Base-by-base conservation (phyloP, 2,329 filamentous ascomycete species). In the Stagonosporopsis rhizophila region DNA sequence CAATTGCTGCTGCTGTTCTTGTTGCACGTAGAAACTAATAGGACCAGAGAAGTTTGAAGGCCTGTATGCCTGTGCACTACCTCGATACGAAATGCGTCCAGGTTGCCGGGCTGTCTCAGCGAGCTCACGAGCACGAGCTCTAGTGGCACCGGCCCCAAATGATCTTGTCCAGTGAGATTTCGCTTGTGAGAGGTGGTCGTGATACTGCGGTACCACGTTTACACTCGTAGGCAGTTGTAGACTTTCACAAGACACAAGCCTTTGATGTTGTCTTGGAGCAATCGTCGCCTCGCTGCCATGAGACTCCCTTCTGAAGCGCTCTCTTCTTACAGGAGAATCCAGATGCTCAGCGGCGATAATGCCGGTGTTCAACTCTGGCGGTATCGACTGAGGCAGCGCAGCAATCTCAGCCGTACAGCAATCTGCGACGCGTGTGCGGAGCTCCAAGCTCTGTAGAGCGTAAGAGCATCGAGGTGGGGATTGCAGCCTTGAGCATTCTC, bases 11-110 rank as follows among this genome's bases (percentile, higher is more conserved):
- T 58, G 59, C 23, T 61, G 56, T 40, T 56, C 64, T 53, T 74
- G 73, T 41, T 66, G 66, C 46, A 68, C 64, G 52, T 73, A 73
- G 11, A 72, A 63, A 39, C 62, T 64, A 9, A 4, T n/a, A 3
- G 55, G 61, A 1, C 64, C 61, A 35, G 56, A 48, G 28, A 65
- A 62, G 27, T 47, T 66, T 1, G 58, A 53, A 25, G 60, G 30
- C 12, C 27, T 30, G 15, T 54, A 61, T 15, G 32, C 27, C 27
- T 56, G 62, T 23, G 52, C 50, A 20, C 40, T 44, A 14, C 27
- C 35, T 32, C 27, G 19, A 49, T 54, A 42, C 3, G 34, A 5
- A 7, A 22, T 23, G 5, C 8, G 38, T 23, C 38, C 9, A 14
- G 32, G 9, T 20, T 46, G 47, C 23, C 11, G 14, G 50, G 42